Percentiles rank a stretch among this genome's conserved stretches.
Evolutionary conservation across 2,329 filamentous ascomycete species (phyloP).

Genomic region (Trichophyton mentagrophytes): DNA sequence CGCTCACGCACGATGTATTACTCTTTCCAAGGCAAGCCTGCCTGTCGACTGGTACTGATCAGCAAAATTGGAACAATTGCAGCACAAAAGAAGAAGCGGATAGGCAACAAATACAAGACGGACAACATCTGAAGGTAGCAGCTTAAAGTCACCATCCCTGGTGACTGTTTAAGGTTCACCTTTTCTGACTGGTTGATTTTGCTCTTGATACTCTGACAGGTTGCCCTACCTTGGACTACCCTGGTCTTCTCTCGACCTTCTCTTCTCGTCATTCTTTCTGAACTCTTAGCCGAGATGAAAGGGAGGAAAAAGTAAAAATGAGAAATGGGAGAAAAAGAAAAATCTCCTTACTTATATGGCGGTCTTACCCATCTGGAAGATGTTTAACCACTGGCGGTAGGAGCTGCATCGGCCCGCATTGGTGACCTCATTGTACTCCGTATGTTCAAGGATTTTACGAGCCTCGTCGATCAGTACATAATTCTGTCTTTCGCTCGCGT

Average conservation of each 20-base stretch:
- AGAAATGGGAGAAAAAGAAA: background rate
- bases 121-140: background rate
- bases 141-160: background rate
- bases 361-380: background rate
- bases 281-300: background rate
- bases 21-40: background rate
- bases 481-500: background rate
- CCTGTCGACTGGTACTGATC: background rate
- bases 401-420: background rate
- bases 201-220: background rate
- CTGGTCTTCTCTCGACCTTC: background rate
- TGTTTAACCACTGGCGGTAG: background rate
- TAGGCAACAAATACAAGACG: background rate
- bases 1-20: conserved; percentile 1
- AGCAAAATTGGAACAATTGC: background rate
- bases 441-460: background rate
- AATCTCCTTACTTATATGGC: background rate
- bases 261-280: background rate
- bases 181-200: background rate
- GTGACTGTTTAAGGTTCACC: background rate
- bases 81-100: background rate
- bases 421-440: background rate
- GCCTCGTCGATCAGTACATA: background rate
- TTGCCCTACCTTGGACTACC: background rate
- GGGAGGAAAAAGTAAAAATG: background rate